Conservation (phyloP, 2,329 filamentous ascomycete genomes). For the Penicillium occitanis region DNA sequence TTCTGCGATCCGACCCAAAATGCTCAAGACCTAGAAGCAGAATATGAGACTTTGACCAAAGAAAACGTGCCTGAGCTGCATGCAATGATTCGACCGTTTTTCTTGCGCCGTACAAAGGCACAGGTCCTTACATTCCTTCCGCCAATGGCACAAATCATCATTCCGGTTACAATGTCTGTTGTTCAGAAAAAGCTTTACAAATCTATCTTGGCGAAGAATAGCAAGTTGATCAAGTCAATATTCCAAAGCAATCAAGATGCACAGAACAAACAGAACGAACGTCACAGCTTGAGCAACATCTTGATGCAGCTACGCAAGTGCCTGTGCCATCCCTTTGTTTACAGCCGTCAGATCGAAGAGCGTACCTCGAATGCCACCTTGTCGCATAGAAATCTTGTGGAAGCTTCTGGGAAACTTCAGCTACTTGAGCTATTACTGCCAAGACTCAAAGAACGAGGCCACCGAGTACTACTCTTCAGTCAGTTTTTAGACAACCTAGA, state of each 20-base stretch:
- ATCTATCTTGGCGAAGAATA: slow-evolving; percentile 87
- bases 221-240: slow-evolving; percentile 82
- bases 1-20: slow-evolving; percentile 76
- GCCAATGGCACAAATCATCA: slow-evolving; percentile 89
- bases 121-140: slow-evolving; percentile 90
- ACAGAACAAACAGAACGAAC: slow-evolving; percentile 65
- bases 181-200: slow-evolving; percentile 94
- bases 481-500: slow-evolving; percentile 87
- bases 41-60: slow-evolving; percentile 75
- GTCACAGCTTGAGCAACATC: slow-evolving; percentile 86
- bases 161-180: slow-evolving; percentile 92
- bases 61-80: slow-evolving; percentile 82
- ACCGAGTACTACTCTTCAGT: slow-evolving; percentile 91
- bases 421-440: slow-evolving; percentile 83
- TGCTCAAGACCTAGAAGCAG: slow-evolving; percentile 70
- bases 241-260: slow-evolving; percentile 64
- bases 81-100: slow-evolving; percentile 72
- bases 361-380: slow-evolving; percentile 60
- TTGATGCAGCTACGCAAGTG: slow-evolving; percentile 93
- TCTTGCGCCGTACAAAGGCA: slow-evolving; percentile 78
- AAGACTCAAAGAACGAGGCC: slow-evolving; percentile 78
- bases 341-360: slow-evolving; percentile 88
- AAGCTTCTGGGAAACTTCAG: slow-evolving; percentile 86
- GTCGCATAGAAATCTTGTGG: slow-evolving; percentile 78
- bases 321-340: slow-evolving; percentile 93